phyloP scores from a whole-genome alignment of 176 grass and related monocot genomes.

The Areca catechu region DNA sequence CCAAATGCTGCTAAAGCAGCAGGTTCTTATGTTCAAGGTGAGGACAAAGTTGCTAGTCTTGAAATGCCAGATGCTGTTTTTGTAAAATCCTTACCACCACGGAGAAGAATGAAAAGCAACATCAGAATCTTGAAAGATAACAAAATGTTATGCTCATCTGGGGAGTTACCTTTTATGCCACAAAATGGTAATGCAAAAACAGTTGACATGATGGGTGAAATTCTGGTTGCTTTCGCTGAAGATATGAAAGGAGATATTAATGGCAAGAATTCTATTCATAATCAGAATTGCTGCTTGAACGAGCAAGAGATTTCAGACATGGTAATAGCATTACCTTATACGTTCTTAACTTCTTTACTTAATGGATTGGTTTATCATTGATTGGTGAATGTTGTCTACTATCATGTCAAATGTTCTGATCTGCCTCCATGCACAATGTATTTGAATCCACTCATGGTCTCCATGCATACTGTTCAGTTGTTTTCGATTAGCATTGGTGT shows the following conservation, averaged over 20 bases:
- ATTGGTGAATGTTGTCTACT: too few species aligned
- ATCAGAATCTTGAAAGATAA: conserved; percentile 27
- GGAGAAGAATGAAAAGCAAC: conserved; percentile 28
- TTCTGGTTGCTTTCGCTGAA: conserved; percentile 26
- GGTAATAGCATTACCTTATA: conserved; percentile 37
- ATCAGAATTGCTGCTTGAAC: conserved; percentile 26
- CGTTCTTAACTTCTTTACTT: conserved; percentile 3
- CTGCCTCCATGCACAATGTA: too few species aligned
- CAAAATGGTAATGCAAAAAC: conserved; percentile 40
- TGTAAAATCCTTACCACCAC: conserved; percentile 20
- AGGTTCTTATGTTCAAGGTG: conserved; percentile 16
- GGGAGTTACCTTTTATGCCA: conserved; percentile 15
- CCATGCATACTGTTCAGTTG: too few species aligned
- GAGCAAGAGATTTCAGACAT: conserved; percentile 30
- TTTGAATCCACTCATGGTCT: too few species aligned
- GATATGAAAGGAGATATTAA: conserved; percentile 29
- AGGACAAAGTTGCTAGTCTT: conserved; percentile 23
- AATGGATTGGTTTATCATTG: background rate
- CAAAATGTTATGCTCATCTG: conserved; percentile 22
- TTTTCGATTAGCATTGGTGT: too few species aligned
- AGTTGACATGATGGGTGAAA: conserved; percentile 24
- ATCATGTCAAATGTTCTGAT: too few species aligned
- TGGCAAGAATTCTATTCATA: conserved; percentile 14
- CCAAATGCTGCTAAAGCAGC: conserved; percentile 23
- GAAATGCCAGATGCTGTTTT: conserved; percentile 31